These are phyloP conservation scores for Trichosporon sp. DNA, from an alignment of 1,284 basidiomycete genomes.

Conservation along the genomic window DNA sequence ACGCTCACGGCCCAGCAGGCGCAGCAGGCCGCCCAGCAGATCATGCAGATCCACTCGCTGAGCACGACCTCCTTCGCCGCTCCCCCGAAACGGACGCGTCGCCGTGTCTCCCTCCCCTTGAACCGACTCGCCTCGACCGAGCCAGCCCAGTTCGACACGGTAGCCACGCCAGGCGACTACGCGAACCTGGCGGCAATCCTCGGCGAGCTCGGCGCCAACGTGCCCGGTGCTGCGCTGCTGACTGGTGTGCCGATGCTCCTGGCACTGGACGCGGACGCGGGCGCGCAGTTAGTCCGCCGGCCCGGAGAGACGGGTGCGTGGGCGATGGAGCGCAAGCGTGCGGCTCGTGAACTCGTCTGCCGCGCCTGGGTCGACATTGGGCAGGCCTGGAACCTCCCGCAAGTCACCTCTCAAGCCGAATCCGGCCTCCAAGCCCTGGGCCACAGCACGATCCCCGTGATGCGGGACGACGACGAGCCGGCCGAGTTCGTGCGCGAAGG, in stretches of 20 bases:
- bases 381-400: constrained; percentile 68
- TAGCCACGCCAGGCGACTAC: constrained; percentile 72
- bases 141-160: constrained; percentile 43
- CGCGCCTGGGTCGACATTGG: constrained; percentile 71
- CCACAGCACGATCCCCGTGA: background rate
- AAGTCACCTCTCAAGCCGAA: constrained; percentile 57
- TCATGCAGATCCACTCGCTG: constrained; percentile 13
- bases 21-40: constrained; percentile 14
- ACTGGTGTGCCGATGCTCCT: constrained; percentile 83
- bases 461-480: constrained; percentile 36
- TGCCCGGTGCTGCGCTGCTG: constrained; percentile 72
- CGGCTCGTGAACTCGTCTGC: constrained; percentile 68
- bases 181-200: constrained; percentile 72
- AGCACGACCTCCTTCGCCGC: background rate
- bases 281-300: constrained; percentile 55
- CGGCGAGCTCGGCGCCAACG: constrained; percentile 66
- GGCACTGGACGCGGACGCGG: constrained; percentile 67
- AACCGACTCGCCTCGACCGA: constrained; percentile 59
- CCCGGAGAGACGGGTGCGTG: constrained; percentile 46
- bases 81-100: constrained; percentile 33
- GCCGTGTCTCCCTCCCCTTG: constrained; percentile 57
- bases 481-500: constrained; percentile 44
- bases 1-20: constrained; percentile 5
- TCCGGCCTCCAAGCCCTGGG: background rate
- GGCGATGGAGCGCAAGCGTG: constrained; percentile 59